Evolutionary conservation across 2,329 filamentous ascomycete species (phyloP).

Genomic region (Colletotrichum sp.): DNA sequence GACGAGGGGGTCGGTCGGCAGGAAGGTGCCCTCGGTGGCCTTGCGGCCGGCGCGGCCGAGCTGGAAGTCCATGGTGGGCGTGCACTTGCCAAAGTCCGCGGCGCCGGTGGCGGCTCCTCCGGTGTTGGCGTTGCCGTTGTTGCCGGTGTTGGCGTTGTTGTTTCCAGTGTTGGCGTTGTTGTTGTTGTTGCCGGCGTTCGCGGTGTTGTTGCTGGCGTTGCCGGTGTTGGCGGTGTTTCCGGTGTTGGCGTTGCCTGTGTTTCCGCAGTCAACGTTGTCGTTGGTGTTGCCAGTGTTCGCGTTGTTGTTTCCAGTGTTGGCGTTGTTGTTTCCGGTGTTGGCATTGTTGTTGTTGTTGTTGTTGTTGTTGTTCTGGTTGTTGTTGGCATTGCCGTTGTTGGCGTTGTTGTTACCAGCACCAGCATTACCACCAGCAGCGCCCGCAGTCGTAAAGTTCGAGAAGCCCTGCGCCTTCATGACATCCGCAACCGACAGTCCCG

Average conservation of each 20-base stretch:
- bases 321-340: slow-evolving; percentile 21
- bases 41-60: slow-evolving; percentile 56
- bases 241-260: neutral
- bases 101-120: slow-evolving; percentile 31
- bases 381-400: neutral
- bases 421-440: slow-evolving; percentile 29
- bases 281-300: slow-evolving; percentile 7
- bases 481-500: slow-evolving; percentile 69
- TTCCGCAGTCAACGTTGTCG: slow-evolving; percentile 15
- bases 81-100: slow-evolving; percentile 54
- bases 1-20: slow-evolving; percentile 59
- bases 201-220: neutral
- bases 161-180: slow-evolving; percentile 27
- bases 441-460: slow-evolving; percentile 60
- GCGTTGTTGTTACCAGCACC: neutral
- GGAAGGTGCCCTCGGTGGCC: slow-evolving; percentile 61
- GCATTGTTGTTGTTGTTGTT: neutral
- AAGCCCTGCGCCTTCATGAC: slow-evolving; percentile 68
- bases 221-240: neutral
- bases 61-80: slow-evolving; percentile 61
- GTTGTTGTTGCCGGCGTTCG: slow-evolving; percentile 22
- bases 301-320: slow-evolving; percentile 30
- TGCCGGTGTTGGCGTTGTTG: slow-evolving; percentile 17
- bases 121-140: neutral
- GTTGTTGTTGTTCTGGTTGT: neutral